A percentile compares a stretch with the other conserved stretches of the same genome.
Evolutionary conservation across 768 basidiomycete species (phyloP).

Genomic region (Mycena haematopus): DNA sequence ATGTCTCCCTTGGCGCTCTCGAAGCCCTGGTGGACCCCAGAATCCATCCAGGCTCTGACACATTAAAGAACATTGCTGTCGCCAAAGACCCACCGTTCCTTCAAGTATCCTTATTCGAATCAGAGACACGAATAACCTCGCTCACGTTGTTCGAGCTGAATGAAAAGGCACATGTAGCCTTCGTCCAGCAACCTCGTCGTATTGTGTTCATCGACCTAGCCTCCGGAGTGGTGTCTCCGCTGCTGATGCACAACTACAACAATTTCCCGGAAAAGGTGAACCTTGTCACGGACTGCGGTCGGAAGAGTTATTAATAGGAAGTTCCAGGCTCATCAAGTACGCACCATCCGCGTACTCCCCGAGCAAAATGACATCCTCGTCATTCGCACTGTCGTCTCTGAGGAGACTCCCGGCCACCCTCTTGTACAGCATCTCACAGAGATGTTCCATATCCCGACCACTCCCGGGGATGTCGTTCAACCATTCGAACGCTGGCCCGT

Average conservation of each 20-base stretch:
- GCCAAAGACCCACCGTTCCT: constrained; percentile 49
- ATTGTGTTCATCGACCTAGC: constrained; percentile 51
- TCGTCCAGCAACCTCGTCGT: constrained; percentile 48
- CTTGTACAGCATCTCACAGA: constrained; percentile 26
- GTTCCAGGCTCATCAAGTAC: constrained; percentile 54
- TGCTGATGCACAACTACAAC: constrained; percentile 46
- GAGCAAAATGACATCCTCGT: constrained; percentile 58
- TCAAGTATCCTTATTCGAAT: constrained; percentile 44
- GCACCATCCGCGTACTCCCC: constrained; percentile 58
- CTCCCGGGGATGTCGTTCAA: constrained; percentile 27
- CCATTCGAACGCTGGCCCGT: constrained; percentile 35
- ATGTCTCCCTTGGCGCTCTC: constrained; percentile 48
- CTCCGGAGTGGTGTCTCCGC: constrained; percentile 42
- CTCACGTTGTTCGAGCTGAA: constrained; percentile 52
- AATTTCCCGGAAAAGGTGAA: constrained; percentile 35
- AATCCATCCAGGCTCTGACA: constrained; percentile 43
- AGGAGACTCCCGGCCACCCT: constrained; percentile 16
- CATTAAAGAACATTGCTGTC: constrained; percentile 44
- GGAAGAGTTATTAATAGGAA: neutral
- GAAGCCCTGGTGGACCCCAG: constrained; percentile 53
- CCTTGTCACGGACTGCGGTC: neutral
- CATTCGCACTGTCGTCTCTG: constrained; percentile 46
- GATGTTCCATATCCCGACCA: constrained; percentile 33
- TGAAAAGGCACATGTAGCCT: constrained; percentile 47
- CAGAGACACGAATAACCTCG: constrained; percentile 43